A percentile compares a stretch with the other conserved stretches of the same genome.
Evolutionary conservation across 2,329 filamentous ascomycete species (phyloP).

Genomic region (Aspergillus fijiensis): DNA sequence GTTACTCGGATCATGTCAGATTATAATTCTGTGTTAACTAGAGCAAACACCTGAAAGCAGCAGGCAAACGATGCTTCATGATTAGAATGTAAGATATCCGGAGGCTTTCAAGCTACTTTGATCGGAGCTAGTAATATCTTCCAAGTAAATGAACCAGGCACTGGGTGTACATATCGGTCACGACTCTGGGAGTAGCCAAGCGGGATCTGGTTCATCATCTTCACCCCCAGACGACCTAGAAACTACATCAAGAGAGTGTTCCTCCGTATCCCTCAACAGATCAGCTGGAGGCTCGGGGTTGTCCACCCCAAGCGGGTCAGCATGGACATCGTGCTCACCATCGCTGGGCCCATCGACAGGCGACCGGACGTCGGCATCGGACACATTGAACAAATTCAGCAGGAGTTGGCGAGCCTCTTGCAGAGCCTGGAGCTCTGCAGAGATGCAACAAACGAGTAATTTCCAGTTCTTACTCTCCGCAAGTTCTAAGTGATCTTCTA

Average conservation of each 20-base stretch:
- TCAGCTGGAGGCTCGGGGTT: slow-evolving; percentile 40
- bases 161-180: not conserved
- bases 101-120: too few relatives aligned
- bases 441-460: slow-evolving; percentile 61
- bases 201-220: slow-evolving; percentile 46
- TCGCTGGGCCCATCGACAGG: slow-evolving; percentile 7
- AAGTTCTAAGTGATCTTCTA: slow-evolving; percentile 52
- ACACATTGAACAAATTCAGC: slow-evolving; percentile 32
- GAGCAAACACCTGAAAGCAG: too few relatives aligned
- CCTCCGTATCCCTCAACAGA: slow-evolving; percentile 31
- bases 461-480: slow-evolving; percentile 60
- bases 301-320: slow-evolving; percentile 27
- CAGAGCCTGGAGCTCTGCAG: slow-evolving; percentile 60
- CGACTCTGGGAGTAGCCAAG: slow-evolving; percentile 41
- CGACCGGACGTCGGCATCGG: slow-evolving; percentile 19
- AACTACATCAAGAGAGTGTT: slow-evolving; percentile 20
- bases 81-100: too few relatives aligned
- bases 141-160: too few relatives aligned
- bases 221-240: slow-evolving; percentile 39
- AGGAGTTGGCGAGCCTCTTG: slow-evolving; percentile 41
- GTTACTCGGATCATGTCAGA: not conserved
- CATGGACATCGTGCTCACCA: slow-evolving; percentile 10
- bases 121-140: too few relatives aligned
- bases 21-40: too few relatives aligned
- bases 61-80: too few relatives aligned